Evolutionary conservation across 176 grass and related monocot species (phyloP).

Genomic region (Melocanna baccifera): DNA sequence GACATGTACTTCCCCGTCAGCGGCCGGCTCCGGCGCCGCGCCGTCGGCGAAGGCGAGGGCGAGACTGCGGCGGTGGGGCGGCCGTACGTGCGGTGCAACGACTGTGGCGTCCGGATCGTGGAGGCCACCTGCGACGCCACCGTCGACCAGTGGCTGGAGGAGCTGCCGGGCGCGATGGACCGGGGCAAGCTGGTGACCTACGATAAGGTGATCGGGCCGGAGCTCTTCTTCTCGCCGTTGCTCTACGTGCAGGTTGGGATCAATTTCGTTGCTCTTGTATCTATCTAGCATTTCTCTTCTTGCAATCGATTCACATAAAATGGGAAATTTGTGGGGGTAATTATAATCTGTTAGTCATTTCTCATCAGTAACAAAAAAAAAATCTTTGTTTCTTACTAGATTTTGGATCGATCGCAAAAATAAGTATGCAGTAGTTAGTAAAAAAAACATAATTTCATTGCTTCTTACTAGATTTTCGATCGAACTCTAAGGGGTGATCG

Average conservation of each 20-base stretch:
- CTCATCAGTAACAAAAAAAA: too few relatives aligned
- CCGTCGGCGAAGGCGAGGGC: neutral
- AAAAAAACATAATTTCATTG: too few relatives aligned
- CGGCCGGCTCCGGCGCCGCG: conserved; percentile 52
- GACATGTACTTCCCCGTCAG: conserved; percentile 56
- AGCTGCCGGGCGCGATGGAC: conserved; percentile 11
- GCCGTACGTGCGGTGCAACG: conserved; percentile 79
- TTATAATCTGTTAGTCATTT: too few relatives aligned
- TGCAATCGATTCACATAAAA: neutral
- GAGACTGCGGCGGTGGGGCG: neutral
- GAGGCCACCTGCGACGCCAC: conserved; percentile 58
- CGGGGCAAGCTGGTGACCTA: conserved; percentile 40
- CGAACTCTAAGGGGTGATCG: too few relatives aligned
- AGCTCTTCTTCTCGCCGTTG: conserved; percentile 77
- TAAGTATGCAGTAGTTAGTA: too few relatives aligned
- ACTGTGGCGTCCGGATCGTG: conserved; percentile 82
- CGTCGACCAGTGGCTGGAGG: conserved; percentile 56
- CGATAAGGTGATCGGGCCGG: conserved; percentile 78
- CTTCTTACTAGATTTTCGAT: too few relatives aligned
- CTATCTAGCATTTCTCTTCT: neutral
- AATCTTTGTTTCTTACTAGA: too few relatives aligned
- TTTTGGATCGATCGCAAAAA: too few relatives aligned
- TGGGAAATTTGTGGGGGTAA: neutral
- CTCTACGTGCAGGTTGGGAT: conserved; percentile 72
- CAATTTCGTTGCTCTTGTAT: neutral